These are phyloP conservation scores for Pyricularia sp. DNA, from an alignment of 2,329 filamentous ascomycete species.

Conservation along the genomic window DNA sequence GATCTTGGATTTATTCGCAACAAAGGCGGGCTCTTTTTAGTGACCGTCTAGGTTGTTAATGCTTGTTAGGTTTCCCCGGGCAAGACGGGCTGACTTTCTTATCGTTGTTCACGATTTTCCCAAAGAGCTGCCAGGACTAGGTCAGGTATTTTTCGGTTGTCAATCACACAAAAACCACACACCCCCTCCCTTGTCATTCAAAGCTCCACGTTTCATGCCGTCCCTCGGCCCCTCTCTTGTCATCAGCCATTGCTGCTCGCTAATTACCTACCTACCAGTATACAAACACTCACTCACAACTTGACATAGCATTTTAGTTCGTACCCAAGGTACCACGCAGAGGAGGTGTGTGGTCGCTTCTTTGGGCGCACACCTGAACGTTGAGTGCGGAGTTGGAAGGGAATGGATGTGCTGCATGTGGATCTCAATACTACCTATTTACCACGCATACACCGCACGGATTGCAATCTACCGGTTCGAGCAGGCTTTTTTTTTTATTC, in stretches of 20 bases:
- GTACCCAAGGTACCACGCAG: neutral
- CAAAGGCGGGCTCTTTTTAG: neutral
- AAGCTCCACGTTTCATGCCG: neutral
- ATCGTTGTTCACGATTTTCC: neutral
- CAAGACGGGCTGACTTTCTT: neutral
- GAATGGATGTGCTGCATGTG: neutral
- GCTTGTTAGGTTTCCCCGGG: neutral
- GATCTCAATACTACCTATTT: neutral
- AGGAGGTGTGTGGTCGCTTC: neutral
- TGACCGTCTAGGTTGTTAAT: neutral
- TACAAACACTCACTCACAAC: neutral
- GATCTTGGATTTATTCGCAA: neutral
- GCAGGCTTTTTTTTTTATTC: neutral
- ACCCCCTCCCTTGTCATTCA: neutral
- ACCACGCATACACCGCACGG: neutral
- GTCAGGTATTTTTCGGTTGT: neutral
- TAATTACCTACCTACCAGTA: neutral
- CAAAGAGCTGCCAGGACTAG: neutral
- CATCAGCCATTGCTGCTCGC: neutral
- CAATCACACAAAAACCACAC: neutral
- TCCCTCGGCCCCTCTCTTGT: neutral
- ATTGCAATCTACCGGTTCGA: neutral
- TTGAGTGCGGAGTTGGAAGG: neutral
- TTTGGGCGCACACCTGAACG: neutral
- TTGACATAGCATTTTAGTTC: neutral